Conservation (phyloP, 768 basidiomycete species). For the Mycena albidolilacea region DNA sequence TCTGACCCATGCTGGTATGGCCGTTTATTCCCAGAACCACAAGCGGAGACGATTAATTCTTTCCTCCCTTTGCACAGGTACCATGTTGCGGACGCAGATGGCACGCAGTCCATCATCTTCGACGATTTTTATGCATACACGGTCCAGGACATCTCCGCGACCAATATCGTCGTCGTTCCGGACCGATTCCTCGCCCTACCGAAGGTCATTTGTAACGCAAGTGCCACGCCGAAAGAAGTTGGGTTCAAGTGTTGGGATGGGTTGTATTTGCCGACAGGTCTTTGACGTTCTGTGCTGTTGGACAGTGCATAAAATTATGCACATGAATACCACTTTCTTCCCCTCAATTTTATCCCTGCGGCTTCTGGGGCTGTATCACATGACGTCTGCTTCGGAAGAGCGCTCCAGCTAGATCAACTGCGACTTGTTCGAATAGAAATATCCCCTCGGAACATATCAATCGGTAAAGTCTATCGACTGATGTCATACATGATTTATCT, state of each 20-base stretch:
- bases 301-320: too few relatives aligned
- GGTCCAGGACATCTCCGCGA: slow-evolving; percentile 26
- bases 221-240: slow-evolving; percentile 23
- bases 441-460: too few relatives aligned
- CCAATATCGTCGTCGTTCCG: slow-evolving; percentile 24
- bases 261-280: slow-evolving; percentile 26
- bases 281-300: background rate
- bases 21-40: background rate
- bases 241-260: slow-evolving; percentile 40
- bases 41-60: too few relatives aligned
- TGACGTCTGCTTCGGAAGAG: too few relatives aligned
- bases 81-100: slow-evolving; percentile 28
- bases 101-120: slow-evolving; percentile 37
- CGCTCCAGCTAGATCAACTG: too few relatives aligned
- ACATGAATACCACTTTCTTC: too few relatives aligned
- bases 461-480: too few relatives aligned
- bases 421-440: too few relatives aligned
- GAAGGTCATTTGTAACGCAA: slow-evolving; percentile 35
- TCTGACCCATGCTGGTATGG: slow-evolving; percentile 36
- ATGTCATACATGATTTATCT: too few relatives aligned
- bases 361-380: too few relatives aligned
- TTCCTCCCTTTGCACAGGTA: slow-evolving; percentile 9
- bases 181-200: slow-evolving; percentile 14
- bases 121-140: slow-evolving; percentile 33
- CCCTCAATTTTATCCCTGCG: too few relatives aligned